These are phyloP conservation scores for Camillea tinctor DNA, from an alignment of 2,329 filamentous ascomycete genomes.

Conservation along the genomic window DNA sequence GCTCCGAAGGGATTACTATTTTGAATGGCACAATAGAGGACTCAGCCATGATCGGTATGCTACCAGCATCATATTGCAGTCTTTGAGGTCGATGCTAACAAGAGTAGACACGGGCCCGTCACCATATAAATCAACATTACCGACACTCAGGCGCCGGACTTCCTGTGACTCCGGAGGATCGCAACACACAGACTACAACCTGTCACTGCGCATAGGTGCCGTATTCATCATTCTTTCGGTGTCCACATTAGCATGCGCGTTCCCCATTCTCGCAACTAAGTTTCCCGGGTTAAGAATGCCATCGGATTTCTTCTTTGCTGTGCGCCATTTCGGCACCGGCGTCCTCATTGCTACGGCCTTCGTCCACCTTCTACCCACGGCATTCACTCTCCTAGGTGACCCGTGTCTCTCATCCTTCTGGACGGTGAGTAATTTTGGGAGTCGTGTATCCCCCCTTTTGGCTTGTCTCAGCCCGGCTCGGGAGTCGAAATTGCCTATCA, in stretches of 20 bases:
- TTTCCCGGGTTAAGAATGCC: conserved; percentile 56
- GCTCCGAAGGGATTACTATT: not conserved
- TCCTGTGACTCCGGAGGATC: not conserved
- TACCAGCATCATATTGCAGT: not conserved
- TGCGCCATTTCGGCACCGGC: conserved; percentile 59
- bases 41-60: not conserved
- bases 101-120: not conserved
- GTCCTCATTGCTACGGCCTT: conserved; percentile 64
- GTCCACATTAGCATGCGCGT: conserved; percentile 48
- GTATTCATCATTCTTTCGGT: conserved; percentile 49
- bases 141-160: not conserved
- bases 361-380: conserved; percentile 48
- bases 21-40: not conserved
- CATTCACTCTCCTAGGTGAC: conserved; percentile 40
- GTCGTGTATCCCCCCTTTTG: too few species aligned
- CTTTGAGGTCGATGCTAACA: not conserved
- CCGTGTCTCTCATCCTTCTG: conserved; percentile 45
- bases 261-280: conserved; percentile 54
- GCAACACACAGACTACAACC: conserved; percentile 46
- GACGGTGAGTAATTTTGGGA: too few species aligned
- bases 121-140: not conserved
- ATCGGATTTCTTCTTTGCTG: conserved; percentile 52
- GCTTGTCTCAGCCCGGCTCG: too few species aligned
- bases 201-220: conserved; percentile 56
- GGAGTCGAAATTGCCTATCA: too few species aligned